Evolutionary conservation across 2,329 filamentous ascomycete species (phyloP), one percentile per base, ranked within the genome.

Genomic region (Ascochyta rabiei): DNA sequence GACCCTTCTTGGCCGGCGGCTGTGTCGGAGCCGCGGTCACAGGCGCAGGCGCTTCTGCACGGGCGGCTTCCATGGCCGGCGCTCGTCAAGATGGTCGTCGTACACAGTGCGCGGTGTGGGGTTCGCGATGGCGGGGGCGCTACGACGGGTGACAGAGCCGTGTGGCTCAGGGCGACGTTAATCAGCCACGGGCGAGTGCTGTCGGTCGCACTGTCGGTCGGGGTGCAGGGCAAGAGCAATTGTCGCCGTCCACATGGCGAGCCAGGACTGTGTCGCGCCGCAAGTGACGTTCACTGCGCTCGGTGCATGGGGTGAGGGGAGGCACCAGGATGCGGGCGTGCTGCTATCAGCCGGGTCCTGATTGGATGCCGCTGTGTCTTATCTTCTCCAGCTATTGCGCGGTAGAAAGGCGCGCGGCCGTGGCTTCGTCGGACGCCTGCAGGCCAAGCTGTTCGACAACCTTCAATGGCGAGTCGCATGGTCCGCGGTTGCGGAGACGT

Each of bases 1-100:
- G 64, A 13, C 71, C 69, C 39, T 68, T 70, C 61, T 75, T 75
- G n/a, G 63, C 39, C 13, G 66, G 60, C 50, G 59, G 45, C 43
- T 65, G 63, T 13, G 31, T 31, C 9, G 49, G 24, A n/a, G 48
- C 47, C 34, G 59, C 40, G 33, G 53, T 55, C 48, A 53, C 35
- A 30, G 48, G 24, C 31, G 50, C 56, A 5, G 30, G 2, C 4
- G 28, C 48, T 19, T 5, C 31, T 10, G 18, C 39, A 37, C 13
- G 33, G 38, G 31, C 54, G 56, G 48, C 57, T 42, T 50, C 52
- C 52, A 52, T 58, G 40, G 61, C 60, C 60, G 59, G 62, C 48
- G 53, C 59, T 49, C 47, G 34, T 43, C 40, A 42, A 39, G 48
- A 18, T 51, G 50, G 55, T 42, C 6, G 49, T 37, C 12, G 5